Base-by-base conservation (phyloP, 495 filamentous ascomycete species). In the Hyaloscypha bicolor region DNA sequence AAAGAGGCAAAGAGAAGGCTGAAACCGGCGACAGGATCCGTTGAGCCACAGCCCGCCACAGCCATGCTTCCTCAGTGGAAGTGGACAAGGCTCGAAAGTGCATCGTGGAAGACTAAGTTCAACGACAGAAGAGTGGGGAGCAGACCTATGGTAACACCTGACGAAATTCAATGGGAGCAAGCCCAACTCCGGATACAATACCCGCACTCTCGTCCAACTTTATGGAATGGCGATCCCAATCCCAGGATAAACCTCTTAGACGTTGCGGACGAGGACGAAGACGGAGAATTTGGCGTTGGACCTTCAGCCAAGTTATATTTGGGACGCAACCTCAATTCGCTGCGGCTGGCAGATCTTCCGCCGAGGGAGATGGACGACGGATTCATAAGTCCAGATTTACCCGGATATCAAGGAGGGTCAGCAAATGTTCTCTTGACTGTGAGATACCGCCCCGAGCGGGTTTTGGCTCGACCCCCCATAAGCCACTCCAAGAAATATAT, bases 1-100 rank as follows among this genome's bases (percentile, higher is more conserved):
- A 12, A 31, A 19, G 30, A 39, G 35, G 59, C 59, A n/a, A 62
- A 30, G 25, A 57, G 51, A 22, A 52, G 5, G 22, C 30, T 67
- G 29, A 63, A 56, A 16, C 65, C 64, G n/a, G 52, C 6, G 16
- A 32, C 30, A 32, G 22, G 19, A 25, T 25, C 53, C 29, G 21
- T 6, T 56, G 53, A 56, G 9, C 58, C 58, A 22, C 31, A 35
- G 14, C 14, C 31, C 9, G 58, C 58, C 58, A 35, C 14, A 9
- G 58, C 48, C 37, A 51, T 51, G 22, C 42, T 51, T 29, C 60
- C 39, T 51, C 32, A 63, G 37, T 60, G 58, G 58, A 42, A 35
- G 21, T 56, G 29, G 21, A 12, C 21, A 25, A 0, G 29, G 5
- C 9, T 12, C 29, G 53, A 56, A 14, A n/a, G 53, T 12, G n/a